Evolutionary conservation across 768 basidiomycete genomes (phyloP), one percentile per base, ranked within the genome.

Genomic region (Amyloporia xantha): DNA sequence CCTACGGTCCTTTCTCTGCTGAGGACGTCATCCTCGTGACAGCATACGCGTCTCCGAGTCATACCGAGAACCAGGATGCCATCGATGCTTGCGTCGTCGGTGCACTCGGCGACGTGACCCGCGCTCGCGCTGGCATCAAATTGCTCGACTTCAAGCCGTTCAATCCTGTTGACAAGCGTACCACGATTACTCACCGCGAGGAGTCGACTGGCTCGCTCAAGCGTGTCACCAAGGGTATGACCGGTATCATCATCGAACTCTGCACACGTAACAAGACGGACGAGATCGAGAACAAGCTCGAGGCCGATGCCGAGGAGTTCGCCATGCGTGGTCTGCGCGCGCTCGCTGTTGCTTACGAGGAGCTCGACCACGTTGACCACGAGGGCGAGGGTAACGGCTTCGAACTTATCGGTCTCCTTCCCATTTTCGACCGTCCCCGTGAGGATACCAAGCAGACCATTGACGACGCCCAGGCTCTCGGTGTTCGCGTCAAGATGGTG

Each of bases 381-480:
- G 91, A 93, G 66, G 84, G 78, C 40, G 87, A 91, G 66, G 94
- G 94, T 48, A 92, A 93, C 64, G 94, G 94, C 38, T 96, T 97
- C 69, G 94, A 97, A 65, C 84, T 98, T 57, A 87, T 96, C 57
- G 94, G 95, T 74, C 84, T 98, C 23, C 84, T 98, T 48, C 83
- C 94, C n/a, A n/a, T n/a, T n/a, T n/a, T n/a, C n/a, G n/a, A n/a
- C n/a, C n/a, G n/a, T n/a, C n/a, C n/a, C n/a, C 91, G 95, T 69
- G 88, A 88, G 1, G 95, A 98, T 65, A 98, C 95, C 69, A 96
- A 98, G 75, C 90, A 96, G 72, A 98, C 95, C 17, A 97, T 98
- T 64, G 94, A 97, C 62, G 92, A 98, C 67, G 94, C 95, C 45
- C 75, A 92, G 50, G 85, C 85, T 49, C 91, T 97, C 64, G 95